phyloP scores from a whole-genome alignment of 1,284 basidiomycete genomes.

The Inonotus hispidus region DNA sequence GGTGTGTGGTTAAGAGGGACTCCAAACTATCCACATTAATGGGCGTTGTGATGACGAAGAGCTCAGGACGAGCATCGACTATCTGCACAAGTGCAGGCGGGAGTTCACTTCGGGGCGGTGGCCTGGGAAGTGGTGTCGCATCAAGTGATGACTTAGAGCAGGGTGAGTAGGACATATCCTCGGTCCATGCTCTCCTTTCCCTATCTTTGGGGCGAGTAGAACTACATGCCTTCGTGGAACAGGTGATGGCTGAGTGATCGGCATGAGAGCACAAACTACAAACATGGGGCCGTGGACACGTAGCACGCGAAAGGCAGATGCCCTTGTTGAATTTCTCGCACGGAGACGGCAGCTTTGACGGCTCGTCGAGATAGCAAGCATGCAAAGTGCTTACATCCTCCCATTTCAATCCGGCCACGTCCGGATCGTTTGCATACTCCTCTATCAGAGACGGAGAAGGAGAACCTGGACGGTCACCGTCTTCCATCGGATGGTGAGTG shows the following conservation, averaged over 20 bases:
- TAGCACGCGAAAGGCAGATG: background rate
- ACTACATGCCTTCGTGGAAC: background rate
- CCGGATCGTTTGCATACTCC: constrained; percentile 1
- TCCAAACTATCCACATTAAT: constrained; percentile 31
- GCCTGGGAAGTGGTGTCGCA: constrained; percentile 12
- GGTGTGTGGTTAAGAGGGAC: constrained; percentile 28
- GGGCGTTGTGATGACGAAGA: constrained; percentile 33
- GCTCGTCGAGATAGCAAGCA: background rate
- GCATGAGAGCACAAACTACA: constrained; percentile 4
- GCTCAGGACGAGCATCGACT: constrained; percentile 18
- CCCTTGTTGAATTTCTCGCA: constrained; percentile 12
- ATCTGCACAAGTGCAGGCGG: constrained; percentile 4
- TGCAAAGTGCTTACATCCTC: constrained; percentile 2
- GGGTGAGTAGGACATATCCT: constrained; percentile 7
- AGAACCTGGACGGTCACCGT: background rate
- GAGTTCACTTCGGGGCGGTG: background rate
- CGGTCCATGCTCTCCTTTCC: background rate
- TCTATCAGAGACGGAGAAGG: background rate
- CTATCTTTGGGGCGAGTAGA: background rate
- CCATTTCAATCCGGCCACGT: constrained; percentile 2
- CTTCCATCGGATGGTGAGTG: background rate
- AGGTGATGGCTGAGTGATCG: background rate
- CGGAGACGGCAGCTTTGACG: background rate
- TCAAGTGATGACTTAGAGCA: constrained; percentile 7
- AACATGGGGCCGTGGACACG: constrained; percentile 6